Conservation (phyloP, 495 filamentous ascomycete species). For the Cladorrhinum samala region DNA sequence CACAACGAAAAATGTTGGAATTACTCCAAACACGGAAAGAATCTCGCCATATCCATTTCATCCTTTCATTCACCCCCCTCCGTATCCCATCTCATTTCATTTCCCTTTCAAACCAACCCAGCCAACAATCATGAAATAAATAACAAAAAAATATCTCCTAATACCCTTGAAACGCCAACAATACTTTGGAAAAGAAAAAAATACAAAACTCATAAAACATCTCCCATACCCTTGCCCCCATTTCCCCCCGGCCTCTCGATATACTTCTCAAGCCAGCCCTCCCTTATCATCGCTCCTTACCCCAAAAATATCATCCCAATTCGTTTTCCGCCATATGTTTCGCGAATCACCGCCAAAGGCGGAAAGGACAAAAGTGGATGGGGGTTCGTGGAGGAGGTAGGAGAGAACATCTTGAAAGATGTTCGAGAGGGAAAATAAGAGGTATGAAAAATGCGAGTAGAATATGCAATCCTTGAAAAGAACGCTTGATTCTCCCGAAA, state of each 20-base stretch:
- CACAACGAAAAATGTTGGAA: too few species aligned
- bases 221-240: not conserved
- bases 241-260: not conserved
- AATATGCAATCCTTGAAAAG: too few species aligned
- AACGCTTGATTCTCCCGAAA: too few species aligned
- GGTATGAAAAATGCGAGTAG: not conserved
- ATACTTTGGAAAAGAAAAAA: not conserved
- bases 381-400: too few species aligned
- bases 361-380: too few species aligned
- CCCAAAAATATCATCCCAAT: not conserved
- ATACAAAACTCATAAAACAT: not conserved
- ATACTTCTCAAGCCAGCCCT: not conserved
- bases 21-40: too few species aligned
- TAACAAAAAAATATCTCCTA: not conserved
- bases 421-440: too few species aligned
- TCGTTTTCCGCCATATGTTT: not conserved
- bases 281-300: not conserved
- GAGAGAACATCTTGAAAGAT: too few species aligned
- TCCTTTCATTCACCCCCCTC: not conserved
- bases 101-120: too few species aligned
- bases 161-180: not conserved
- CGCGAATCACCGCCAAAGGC: conserved; percentile 12
- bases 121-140: not conserved
- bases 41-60: not conserved
- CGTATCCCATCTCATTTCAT: not conserved